Evolutionary conservation across 306 rosid genomes (phyloP).

Genomic region (Ziziphus jujuba): DNA sequence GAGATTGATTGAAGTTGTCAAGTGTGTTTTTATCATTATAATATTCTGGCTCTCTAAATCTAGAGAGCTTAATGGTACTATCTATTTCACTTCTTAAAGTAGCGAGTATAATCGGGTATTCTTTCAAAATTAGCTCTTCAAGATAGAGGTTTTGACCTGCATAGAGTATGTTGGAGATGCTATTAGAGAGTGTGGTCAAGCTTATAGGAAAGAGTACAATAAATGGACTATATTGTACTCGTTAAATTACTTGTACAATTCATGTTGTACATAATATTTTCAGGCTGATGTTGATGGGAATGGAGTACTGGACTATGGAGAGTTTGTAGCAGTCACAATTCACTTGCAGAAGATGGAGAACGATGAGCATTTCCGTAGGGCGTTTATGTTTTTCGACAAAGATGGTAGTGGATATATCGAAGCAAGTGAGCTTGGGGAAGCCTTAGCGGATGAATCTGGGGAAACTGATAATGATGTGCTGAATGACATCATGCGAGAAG

Average conservation of each 20-base stretch:
- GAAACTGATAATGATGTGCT: constrained; percentile 69
- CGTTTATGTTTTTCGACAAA: constrained; percentile 83
- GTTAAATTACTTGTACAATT: not conserved
- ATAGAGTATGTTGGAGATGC: too few relatives aligned
- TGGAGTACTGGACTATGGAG: constrained; percentile 96
- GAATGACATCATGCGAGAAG: constrained; percentile 93
- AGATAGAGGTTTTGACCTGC: too few relatives aligned
- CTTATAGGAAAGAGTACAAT: too few relatives aligned
- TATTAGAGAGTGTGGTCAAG: too few relatives aligned
- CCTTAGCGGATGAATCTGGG: constrained; percentile 73
- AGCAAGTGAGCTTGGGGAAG: constrained; percentile 70
- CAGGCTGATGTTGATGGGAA: constrained; percentile 99
- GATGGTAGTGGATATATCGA: constrained; percentile 92
- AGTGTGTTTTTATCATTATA: too few relatives aligned
- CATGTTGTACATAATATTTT: constrained; percentile 18
- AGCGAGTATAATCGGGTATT: too few relatives aligned
- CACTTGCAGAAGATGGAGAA: constrained; percentile 98
- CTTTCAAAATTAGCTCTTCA: too few relatives aligned
- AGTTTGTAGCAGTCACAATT: constrained; percentile 96
- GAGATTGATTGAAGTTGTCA: too few relatives aligned
- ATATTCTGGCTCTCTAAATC: too few relatives aligned
- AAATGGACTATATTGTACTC: not conserved
- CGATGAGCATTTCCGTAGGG: constrained; percentile 87
- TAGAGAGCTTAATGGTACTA: too few relatives aligned
- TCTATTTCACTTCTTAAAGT: too few relatives aligned